Evolutionary conservation across 1,284 basidiomycete species (phyloP).

Genomic region (Cryptococcus sp.): DNA sequence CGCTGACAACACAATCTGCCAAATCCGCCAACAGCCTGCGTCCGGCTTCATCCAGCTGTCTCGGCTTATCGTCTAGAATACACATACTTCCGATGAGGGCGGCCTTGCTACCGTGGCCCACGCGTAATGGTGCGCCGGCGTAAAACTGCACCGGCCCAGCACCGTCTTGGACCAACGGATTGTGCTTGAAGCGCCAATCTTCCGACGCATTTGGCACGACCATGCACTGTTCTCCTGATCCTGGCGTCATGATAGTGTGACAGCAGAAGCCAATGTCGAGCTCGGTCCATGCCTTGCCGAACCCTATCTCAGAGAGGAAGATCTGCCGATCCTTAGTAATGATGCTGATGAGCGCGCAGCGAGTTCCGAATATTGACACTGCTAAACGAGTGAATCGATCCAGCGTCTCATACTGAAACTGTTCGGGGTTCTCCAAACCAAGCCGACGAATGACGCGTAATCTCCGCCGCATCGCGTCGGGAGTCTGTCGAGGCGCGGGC

Average conservation of each 20-base stretch:
- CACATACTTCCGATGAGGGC: constrained; percentile 45
- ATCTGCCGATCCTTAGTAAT: constrained; percentile 29
- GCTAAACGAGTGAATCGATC: constrained; percentile 42
- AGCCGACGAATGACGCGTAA: constrained; percentile 40
- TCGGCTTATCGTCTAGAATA: constrained; percentile 27
- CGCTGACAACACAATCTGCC: constrained; percentile 49
- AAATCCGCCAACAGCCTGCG: constrained; percentile 39
- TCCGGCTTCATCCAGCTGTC: constrained; percentile 38
- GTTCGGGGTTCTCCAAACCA: constrained; percentile 32
- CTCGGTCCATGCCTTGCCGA: constrained; percentile 20
- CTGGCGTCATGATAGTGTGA: constrained; percentile 32
- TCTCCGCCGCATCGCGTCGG: constrained; percentile 29
- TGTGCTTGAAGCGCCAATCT: constrained; percentile 44
- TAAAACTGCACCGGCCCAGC: constrained; percentile 30
- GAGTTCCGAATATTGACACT: constrained; percentile 32
- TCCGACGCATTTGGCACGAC: constrained; percentile 33
- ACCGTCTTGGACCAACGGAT: constrained; percentile 29
- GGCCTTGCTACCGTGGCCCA: constrained; percentile 20
- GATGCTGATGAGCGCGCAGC: constrained; percentile 35
- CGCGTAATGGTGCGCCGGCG: constrained; percentile 41
- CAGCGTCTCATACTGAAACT: constrained; percentile 20
- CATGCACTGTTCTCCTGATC: constrained; percentile 21
- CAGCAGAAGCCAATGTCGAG: constrained; percentile 37
- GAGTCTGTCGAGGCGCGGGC: constrained; percentile 39
- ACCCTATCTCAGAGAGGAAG: constrained; percentile 35